Conservation (phyloP, 805 yeast species). For the Kuraishia ogatae region DNA sequence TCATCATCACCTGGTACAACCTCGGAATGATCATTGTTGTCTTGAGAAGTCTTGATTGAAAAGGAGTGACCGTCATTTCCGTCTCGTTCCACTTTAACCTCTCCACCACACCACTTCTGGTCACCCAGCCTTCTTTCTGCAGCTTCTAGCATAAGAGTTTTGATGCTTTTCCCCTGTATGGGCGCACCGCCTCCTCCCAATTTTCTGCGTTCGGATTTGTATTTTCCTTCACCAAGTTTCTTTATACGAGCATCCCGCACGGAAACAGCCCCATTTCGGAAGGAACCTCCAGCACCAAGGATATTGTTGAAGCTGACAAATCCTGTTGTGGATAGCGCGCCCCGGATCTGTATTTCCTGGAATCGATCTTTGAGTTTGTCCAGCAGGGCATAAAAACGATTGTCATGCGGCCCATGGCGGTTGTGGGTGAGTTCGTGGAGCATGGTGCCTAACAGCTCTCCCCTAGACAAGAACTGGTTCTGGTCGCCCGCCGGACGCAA, state of each 20-base stretch:
- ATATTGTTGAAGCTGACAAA: constrained; percentile 39
- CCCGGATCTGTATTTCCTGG: constrained; percentile 31
- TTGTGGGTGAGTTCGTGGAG: constrained; percentile 87
- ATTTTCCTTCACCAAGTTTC: constrained; percentile 30
- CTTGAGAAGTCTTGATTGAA: not conserved
- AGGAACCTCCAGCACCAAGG: constrained; percentile 28
- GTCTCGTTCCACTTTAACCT: constrained; percentile 12
- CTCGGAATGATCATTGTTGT: constrained; percentile 5
- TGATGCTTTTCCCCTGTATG: constrained; percentile 16
- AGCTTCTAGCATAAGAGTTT: constrained; percentile 47
- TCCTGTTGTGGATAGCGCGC: constrained; percentile 34
- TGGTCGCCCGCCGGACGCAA: constrained; percentile 52
- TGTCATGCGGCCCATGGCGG: constrained; percentile 72
- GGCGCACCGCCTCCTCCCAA: constrained; percentile 7
- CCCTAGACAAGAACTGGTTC: constrained; percentile 47
- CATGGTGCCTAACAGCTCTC: constrained; percentile 70
- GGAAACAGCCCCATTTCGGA: constrained; percentile 10
- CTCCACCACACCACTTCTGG: constrained; percentile 34
- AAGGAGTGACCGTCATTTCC: constrained; percentile 9
- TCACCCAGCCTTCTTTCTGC: constrained; percentile 54
- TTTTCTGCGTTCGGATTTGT: constrained; percentile 29
- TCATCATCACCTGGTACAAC: constrained; percentile 30
- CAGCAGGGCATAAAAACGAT: constrained; percentile 52
- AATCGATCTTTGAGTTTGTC: constrained; percentile 52
- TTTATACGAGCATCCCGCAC: constrained; percentile 30